These are phyloP conservation scores for Jackrogersella multiformis DNA, from an alignment of 495 filamentous ascomycete genomes.

Conservation along the genomic window DNA sequence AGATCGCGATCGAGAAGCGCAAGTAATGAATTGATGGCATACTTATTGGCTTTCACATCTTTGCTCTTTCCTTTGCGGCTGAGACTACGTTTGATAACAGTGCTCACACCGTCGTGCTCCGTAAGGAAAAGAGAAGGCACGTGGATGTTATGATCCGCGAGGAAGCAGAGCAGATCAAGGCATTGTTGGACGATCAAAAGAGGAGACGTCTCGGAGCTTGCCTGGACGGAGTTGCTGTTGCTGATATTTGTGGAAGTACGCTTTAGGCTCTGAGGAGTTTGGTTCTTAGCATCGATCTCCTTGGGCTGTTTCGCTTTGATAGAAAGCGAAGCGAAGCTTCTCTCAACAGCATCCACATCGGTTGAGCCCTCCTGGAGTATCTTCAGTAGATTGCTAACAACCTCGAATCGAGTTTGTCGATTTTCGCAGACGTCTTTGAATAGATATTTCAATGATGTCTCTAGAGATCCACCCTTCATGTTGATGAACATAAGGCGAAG, in stretches of 20 bases:
- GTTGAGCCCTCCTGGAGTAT: slow-evolving; percentile 96
- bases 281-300: slow-evolving; percentile 63
- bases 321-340: slow-evolving; percentile 92
- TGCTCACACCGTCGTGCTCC: slow-evolving; percentile 83
- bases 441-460: slow-evolving; percentile 81
- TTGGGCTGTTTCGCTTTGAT: slow-evolving; percentile 85
- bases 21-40: slow-evolving; percentile 88
- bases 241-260: slow-evolving; percentile 69
- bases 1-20: slow-evolving; percentile 87
- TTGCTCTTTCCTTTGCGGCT: slow-evolving; percentile 90
- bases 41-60: slow-evolving; percentile 81
- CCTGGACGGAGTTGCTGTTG: slow-evolving; percentile 55
- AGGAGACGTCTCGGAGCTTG: slow-evolving; percentile 83
- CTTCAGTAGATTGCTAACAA: slow-evolving; percentile 91
- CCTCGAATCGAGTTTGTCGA: slow-evolving; percentile 89
- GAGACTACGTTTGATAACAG: slow-evolving; percentile 74
- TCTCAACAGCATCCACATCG: slow-evolving; percentile 91
- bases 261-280: slow-evolving; percentile 82
- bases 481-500: slow-evolving; percentile 97
- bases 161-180: slow-evolving; percentile 78
- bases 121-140: slow-evolving; percentile 93
- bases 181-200: slow-evolving; percentile 97
- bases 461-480: slow-evolving; percentile 80
- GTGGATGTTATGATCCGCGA: slow-evolving; percentile 80
- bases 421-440: slow-evolving; percentile 92